Conservation (phyloP, 371 early-diverging fungal species). For the Syncephalastrum monosporum region DNA sequence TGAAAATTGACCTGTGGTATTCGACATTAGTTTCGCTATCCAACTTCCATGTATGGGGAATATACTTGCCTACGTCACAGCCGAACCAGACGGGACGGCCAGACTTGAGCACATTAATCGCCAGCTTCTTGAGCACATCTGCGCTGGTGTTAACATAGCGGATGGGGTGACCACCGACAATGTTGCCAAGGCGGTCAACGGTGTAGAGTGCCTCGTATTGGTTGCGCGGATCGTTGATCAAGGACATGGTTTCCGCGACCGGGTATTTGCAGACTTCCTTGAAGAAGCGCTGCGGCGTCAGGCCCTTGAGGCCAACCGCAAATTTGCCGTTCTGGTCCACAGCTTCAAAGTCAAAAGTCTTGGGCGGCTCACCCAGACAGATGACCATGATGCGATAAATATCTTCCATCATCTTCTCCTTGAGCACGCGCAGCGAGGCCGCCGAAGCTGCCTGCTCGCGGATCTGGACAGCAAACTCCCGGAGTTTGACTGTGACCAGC, state of each 20-base stretch:
- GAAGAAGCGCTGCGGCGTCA: conserved; percentile 71
- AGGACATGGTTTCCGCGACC: conserved; percentile 62
- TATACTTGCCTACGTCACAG: conserved; percentile 73
- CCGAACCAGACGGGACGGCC: conserved; percentile 84
- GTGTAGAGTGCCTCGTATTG: conserved; percentile 62
- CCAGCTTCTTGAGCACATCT: conserved; percentile 60
- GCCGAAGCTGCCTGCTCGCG: conserved; percentile 50
- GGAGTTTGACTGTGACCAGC: conserved; percentile 66
- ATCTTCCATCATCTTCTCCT: conserved; percentile 66
- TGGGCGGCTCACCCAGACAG: conserved; percentile 77
- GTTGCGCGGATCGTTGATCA: conserved; percentile 83
- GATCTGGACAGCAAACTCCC: conserved; percentile 68
- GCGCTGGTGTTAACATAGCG: conserved; percentile 69
- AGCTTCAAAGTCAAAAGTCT: conserved; percentile 68
- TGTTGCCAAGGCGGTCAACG: conserved; percentile 75
- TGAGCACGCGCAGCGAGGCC: conserved; percentile 40
- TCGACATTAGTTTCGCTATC: neutral
- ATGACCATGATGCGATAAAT: conserved; percentile 74
- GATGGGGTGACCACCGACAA: conserved; percentile 65
- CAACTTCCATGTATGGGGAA: neutral
- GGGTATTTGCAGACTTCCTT: conserved; percentile 62
- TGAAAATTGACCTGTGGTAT: conserved; percentile 36
- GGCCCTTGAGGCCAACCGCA: conserved; percentile 36
- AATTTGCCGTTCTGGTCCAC: conserved; percentile 72
- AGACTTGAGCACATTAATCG: conserved; percentile 56